These are phyloP conservation scores for Tetragonia tetragonoides DNA, from an alignment of 148 eudicot species.

Conservation along the genomic window DNA sequence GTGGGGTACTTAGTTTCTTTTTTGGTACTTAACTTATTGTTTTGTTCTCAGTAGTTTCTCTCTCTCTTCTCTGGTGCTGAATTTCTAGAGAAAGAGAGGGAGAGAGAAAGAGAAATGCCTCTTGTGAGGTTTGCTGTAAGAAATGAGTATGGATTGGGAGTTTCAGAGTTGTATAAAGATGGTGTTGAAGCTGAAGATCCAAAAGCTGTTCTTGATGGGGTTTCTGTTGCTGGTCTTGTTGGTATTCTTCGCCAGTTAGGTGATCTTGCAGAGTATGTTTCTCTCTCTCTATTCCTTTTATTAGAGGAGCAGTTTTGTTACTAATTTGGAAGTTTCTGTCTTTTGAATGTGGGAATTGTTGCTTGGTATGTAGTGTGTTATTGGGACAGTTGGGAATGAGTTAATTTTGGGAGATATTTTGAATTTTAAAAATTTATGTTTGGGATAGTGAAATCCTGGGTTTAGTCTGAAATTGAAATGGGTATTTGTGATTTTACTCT, in stretches of 20 bases:
- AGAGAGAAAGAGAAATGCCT: constrained; percentile 52
- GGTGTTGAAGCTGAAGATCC: constrained; percentile 70
- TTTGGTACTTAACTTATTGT: neutral
- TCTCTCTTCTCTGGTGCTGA: neutral
- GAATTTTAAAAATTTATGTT: neutral
- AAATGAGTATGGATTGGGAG: constrained; percentile 81
- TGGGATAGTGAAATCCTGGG: neutral
- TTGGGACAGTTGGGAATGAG: neutral
- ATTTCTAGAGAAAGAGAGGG: neutral
- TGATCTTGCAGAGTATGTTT: constrained; percentile 83
- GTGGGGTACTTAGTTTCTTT: too few species aligned
- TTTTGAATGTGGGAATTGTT: neutral
- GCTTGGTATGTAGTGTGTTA: neutral
- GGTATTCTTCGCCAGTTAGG: constrained; percentile 97
- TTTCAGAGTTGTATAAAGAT: constrained; percentile 57
- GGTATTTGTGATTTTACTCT: neutral
- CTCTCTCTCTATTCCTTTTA: neutral
- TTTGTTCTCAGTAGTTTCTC: neutral
- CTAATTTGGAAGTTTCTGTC: neutral
- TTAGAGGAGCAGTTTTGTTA: neutral
- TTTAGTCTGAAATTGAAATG: neutral
- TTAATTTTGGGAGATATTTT: neutral
- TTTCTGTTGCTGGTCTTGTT: constrained; percentile 90
- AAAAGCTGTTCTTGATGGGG: constrained; percentile 76
- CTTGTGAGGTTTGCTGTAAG: constrained; percentile 65